A percentile compares a stretch with the other conserved stretches of the same genome.
Evolutionary conservation across 352 stramenopile genomes (phyloP).

Genomic region (Phytophthora uliginosa): DNA sequence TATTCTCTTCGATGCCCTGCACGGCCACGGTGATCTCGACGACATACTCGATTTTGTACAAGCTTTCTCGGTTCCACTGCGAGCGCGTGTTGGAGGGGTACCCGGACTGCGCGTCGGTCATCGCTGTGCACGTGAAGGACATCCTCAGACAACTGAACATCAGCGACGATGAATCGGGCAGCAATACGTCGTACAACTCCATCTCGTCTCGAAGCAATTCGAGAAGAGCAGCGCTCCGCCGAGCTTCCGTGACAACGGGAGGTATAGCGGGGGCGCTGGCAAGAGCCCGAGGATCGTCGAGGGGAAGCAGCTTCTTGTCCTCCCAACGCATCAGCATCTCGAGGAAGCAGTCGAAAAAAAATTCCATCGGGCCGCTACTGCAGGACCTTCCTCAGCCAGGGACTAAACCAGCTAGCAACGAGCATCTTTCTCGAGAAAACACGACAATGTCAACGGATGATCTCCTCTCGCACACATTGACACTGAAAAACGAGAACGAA

Average conservation of each 20-base stretch:
- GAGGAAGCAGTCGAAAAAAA: slow-evolving; percentile 2
- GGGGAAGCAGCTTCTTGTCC: background rate
- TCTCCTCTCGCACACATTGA: background rate
- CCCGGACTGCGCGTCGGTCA: background rate
- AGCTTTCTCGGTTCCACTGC: slow-evolving; percentile 4
- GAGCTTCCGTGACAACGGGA: background rate
- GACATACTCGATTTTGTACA: slow-evolving; percentile 3
- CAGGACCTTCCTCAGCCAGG: background rate
- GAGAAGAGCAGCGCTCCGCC: background rate
- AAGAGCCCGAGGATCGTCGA: background rate
- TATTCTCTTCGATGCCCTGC: background rate
- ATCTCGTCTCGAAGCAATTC: slow-evolving; percentile 2
- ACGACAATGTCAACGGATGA: background rate
- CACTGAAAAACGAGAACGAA: background rate
- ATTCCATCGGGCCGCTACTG: background rate
- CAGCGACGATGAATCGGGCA: background rate
- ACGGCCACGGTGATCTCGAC: slow-evolving; percentile 3
- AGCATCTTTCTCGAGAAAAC: background rate
- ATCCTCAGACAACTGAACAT: background rate
- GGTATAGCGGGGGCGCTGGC: background rate
- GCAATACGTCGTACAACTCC: slow-evolving; percentile 1
- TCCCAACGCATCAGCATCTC: background rate
- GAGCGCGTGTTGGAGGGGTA: slow-evolving; percentile 5
- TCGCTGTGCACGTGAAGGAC: background rate
- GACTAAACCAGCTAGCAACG: background rate